phyloP scores from a whole-genome alignment of 805 yeast species.

The Yamadazyma olivae region DNA sequence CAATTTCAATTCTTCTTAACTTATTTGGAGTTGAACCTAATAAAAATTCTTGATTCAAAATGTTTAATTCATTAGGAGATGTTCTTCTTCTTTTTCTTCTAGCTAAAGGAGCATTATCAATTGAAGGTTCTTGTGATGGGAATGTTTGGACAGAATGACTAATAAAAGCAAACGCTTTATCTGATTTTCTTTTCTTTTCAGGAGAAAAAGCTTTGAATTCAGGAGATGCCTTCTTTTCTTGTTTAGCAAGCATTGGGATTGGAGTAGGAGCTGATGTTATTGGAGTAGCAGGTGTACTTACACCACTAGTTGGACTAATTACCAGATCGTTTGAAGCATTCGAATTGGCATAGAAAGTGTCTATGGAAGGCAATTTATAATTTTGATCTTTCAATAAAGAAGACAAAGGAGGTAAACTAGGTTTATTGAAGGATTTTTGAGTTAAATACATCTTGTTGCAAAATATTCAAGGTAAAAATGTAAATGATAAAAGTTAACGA shows the following conservation, averaged over 20 bases:
- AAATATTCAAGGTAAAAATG: not conserved
- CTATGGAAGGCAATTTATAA: conserved; percentile 12
- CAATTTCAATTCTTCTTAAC: conserved; percentile 71
- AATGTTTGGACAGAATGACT: conserved; percentile 90
- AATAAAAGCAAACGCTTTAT: conserved; percentile 73
- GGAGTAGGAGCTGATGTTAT: conserved; percentile 6
- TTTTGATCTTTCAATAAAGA: conserved; percentile 22
- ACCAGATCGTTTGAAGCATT: conserved; percentile 6
- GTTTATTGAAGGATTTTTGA: conserved; percentile 33
- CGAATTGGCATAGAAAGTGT: conserved; percentile 5
- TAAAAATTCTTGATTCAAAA: conserved; percentile 77
- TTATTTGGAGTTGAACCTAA: conserved; percentile 80
- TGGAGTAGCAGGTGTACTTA: conserved; percentile 4
- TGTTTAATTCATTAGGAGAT: conserved; percentile 77
- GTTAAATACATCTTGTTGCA: conserved; percentile 15
- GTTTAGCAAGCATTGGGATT: not conserved
- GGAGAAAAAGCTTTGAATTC: no score
- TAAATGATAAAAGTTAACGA: no score
- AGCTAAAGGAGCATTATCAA: conserved; percentile 89
- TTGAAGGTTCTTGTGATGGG: conserved; percentile 75
- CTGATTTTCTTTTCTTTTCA: conserved; percentile 12
- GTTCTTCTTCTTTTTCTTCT: conserved; percentile 96
- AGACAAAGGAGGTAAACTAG: conserved; percentile 40
- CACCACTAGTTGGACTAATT: conserved; percentile 1
- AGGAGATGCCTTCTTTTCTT: conserved; percentile 6